Evolutionary conservation across 345 rosid genomes (phyloP).

Genomic region (Lepidium sativum): DNA sequence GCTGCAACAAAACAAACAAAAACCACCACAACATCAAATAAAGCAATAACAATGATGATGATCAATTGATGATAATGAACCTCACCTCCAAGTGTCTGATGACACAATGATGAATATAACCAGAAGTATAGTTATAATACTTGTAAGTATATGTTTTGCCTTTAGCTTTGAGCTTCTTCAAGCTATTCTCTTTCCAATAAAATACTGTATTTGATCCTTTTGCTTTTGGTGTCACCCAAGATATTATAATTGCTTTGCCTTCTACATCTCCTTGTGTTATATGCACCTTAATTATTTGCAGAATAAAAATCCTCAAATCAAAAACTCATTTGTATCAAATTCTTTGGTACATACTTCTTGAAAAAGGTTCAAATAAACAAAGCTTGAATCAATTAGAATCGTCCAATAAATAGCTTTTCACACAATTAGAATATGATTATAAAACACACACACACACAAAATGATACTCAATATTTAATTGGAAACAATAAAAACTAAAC

Average conservation of each 20-base stretch:
- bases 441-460: background rate
- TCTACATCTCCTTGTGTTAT: slow-evolving; percentile 89
- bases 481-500: background rate
- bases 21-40: slow-evolving; percentile 1
- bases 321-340: background rate
- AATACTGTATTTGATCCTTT: slow-evolving; percentile 55
- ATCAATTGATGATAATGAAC: background rate
- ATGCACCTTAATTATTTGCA: slow-evolving; percentile 38
- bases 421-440: background rate
- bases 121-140: slow-evolving; percentile 63
- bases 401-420: background rate
- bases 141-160: slow-evolving; percentile 49
- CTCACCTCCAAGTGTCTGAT: slow-evolving; percentile 57
- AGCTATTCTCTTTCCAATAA: slow-evolving; percentile 57
- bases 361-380: background rate
- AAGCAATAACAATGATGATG: background rate
- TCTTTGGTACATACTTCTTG: no score
- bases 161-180: slow-evolving; percentile 32
- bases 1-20: slow-evolving; percentile 25
- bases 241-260: slow-evolving; percentile 73
- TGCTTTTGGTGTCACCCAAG: slow-evolving; percentile 79
- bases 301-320: slow-evolving; percentile 4
- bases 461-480: background rate
- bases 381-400: background rate
- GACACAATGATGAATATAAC: slow-evolving; percentile 77